Percentiles rank a stretch among this genome's conserved stretches.
Evolutionary conservation across 2,329 filamentous ascomycete genomes (phyloP).

Genomic region (Cladosporium phlei): DNA sequence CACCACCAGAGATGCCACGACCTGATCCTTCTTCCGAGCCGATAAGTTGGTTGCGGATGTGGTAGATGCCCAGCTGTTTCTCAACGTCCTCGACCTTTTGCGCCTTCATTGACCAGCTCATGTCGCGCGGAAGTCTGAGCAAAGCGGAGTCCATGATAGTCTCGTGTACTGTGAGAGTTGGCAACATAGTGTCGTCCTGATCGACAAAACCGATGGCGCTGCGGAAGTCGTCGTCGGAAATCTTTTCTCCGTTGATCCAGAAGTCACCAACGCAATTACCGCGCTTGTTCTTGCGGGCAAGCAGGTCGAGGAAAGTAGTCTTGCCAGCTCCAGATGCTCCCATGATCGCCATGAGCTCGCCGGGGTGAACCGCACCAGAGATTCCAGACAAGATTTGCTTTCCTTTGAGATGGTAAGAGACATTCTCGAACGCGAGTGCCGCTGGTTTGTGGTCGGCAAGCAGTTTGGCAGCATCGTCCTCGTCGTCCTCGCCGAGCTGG

Average conservation of each 20-base stretch:
- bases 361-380: constrained; percentile 81
- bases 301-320: constrained; percentile 92
- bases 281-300: constrained; percentile 94
- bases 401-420: constrained; percentile 80
- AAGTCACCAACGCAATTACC: constrained; percentile 75
- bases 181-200: constrained; percentile 94
- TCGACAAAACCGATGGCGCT: constrained; percentile 95
- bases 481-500: constrained; percentile 72
- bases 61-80: constrained; percentile 87
- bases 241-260: constrained; percentile 88
- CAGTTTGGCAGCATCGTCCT: constrained; percentile 79
- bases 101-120: constrained; percentile 83
- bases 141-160: constrained; percentile 93
- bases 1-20: constrained; percentile 92
- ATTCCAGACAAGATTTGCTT: constrained; percentile 79
- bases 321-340: constrained; percentile 96
- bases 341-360: constrained; percentile 97
- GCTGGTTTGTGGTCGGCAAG: constrained; percentile 90
- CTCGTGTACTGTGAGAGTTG: constrained; percentile 94
- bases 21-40: constrained; percentile 93
- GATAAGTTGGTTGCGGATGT: constrained; percentile 91
- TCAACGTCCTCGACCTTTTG: constrained; percentile 90
- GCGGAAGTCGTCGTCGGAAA: constrained; percentile 78
- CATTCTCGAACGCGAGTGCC: constrained; percentile 79
- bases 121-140: constrained; percentile 83